These are phyloP conservation scores for Tilletia caries DNA, from an alignment of 1,284 basidiomycete species.

Conservation along the genomic window DNA sequence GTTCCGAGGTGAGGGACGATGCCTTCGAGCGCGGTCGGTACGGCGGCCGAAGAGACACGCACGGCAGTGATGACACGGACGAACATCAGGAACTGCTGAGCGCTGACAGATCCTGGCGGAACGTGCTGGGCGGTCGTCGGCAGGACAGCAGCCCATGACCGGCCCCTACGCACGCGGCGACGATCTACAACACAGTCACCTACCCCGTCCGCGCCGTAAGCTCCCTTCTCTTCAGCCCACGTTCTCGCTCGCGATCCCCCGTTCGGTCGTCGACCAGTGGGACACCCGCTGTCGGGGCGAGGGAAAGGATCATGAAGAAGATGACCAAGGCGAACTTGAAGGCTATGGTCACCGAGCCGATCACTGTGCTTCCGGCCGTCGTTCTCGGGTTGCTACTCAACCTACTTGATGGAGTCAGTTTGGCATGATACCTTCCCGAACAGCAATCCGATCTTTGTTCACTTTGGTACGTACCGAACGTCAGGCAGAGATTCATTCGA, in stretches of 20 bases:
- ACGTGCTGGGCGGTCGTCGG: background rate
- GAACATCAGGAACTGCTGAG: background rate
- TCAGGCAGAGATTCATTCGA: background rate
- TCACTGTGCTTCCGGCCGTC: slow-evolving; percentile 66
- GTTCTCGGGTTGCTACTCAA: slow-evolving; percentile 82
- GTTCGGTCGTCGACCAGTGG: background rate
- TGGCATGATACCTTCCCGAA: slow-evolving; percentile 82
- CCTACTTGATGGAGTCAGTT: slow-evolving; percentile 80
- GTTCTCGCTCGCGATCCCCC: background rate
- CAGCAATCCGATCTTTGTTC: slow-evolving; percentile 66
- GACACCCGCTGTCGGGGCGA: slow-evolving; percentile 19
- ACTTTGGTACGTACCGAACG: slow-evolving; percentile 57
- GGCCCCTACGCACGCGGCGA: background rate
- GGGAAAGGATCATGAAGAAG: slow-evolving; percentile 21
- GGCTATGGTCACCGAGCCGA: slow-evolving; percentile 35
- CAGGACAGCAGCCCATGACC: background rate
- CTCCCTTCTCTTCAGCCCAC: background rate
- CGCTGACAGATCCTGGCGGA: background rate
- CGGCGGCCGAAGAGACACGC: slow-evolving; percentile 18
- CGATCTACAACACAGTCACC: background rate
- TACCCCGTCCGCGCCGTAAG: background rate
- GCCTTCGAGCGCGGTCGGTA: slow-evolving; percentile 19
- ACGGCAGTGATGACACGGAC: background rate
- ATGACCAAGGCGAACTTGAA: slow-evolving; percentile 36
- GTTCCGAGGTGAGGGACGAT: slow-evolving; percentile 7